Conservation (phyloP, 116 monocot species). For the Dioscorea cayenensis region DNA sequence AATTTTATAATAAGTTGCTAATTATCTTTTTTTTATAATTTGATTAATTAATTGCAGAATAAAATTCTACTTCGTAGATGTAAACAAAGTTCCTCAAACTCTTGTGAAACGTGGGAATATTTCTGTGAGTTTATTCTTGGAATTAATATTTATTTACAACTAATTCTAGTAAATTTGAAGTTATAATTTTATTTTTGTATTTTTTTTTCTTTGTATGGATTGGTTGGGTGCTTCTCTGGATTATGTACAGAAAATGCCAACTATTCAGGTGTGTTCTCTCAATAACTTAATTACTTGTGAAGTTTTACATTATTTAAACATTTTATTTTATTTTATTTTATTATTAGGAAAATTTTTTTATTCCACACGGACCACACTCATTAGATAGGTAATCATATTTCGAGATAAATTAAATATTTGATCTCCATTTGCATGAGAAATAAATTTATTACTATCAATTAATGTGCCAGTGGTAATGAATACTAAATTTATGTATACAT, state of each 20-base stretch:
- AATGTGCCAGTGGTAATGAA: no score
- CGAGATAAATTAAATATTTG: no score
- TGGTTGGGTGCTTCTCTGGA: not conserved
- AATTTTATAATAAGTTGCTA: not conserved
- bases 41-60: constrained; percentile 32
- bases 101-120: constrained; percentile 88
- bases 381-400: no score
- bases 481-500: no score
- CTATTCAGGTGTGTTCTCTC: constrained; percentile 57
- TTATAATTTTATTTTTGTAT: constrained; percentile 38
- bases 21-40: not conserved
- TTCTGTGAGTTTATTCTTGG: constrained; percentile 43
- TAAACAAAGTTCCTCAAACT: constrained; percentile 80
- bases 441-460: no score
- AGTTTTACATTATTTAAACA: no score
- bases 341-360: no score
- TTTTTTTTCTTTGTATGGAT: constrained; percentile 11
- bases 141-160: not conserved
- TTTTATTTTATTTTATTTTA: no score
- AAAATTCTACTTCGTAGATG: constrained; percentile 82
- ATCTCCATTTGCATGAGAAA: no score
- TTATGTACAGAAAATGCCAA: constrained; percentile 85
- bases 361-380: no score
- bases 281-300: not conserved
- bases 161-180: no score